A percentile compares a stretch with the other conserved stretches of the same genome.
phyloP scores from a whole-genome alignment of 2,329 filamentous ascomycete species.

The Aureobasidium pullulans region DNA sequence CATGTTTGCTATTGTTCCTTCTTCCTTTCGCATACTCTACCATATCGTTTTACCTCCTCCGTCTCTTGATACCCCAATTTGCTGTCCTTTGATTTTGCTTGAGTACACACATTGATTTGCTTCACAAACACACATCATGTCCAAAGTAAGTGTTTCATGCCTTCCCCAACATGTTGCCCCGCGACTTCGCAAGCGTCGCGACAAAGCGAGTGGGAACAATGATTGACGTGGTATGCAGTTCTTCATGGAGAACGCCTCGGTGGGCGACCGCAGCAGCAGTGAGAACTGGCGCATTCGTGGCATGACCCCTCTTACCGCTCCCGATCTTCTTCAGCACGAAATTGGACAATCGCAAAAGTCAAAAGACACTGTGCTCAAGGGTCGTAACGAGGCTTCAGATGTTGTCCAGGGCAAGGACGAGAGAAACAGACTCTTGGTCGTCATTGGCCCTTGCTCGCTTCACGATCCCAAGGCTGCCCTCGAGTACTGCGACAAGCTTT shows the following conservation, averaged over 20 bases:
- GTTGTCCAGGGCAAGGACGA: slow-evolving; percentile 54
- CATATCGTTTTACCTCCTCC: not conserved
- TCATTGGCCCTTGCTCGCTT: slow-evolving; percentile 94
- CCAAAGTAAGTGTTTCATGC: not conserved
- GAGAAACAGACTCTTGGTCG: slow-evolving; percentile 58
- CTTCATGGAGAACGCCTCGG: slow-evolving; percentile 43
- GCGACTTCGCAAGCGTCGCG: not conserved
- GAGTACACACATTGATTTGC: not conserved
- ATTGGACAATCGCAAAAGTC: slow-evolving; percentile 54
- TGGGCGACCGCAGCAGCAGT: slow-evolving; percentile 41
- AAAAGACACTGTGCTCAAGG: slow-evolving; percentile 50
- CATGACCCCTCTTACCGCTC: slow-evolving; percentile 86
- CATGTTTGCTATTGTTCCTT: not conserved
- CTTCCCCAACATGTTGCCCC: not conserved
- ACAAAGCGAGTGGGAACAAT: not conserved
- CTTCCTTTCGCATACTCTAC: not conserved
- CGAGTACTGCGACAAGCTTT: slow-evolving; percentile 81
- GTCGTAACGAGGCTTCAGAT: slow-evolving; percentile 53
- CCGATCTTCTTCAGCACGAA: slow-evolving; percentile 91
- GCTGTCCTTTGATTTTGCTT: not conserved
- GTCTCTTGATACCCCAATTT: slow-evolving; percentile 3
- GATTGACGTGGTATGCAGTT: slow-evolving; percentile 31
- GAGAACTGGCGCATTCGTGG: slow-evolving; percentile 58
- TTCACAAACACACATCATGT: not conserved
- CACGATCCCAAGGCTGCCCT: slow-evolving; percentile 87